Base-by-base conservation (phyloP, 495 filamentous ascomycete species). In the Penicillium flavigenum region DNA sequence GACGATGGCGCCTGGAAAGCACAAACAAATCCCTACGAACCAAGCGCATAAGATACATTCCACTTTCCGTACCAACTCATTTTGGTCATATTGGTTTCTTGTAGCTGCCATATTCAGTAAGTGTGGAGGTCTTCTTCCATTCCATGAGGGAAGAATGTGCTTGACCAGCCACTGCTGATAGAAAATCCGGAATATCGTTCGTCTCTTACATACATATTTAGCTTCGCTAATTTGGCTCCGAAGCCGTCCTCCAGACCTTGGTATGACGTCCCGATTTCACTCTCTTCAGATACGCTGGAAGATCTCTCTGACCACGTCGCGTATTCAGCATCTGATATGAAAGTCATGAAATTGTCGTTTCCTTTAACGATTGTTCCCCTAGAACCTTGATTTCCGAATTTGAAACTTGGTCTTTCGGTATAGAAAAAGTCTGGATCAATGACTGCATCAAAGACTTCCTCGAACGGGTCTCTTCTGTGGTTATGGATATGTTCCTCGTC, bases 151-250 rank as follows among this genome's bases (percentile, higher is more conserved):
- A 59, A 56, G 32, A 63, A 59, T 48, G 60, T 63, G 17, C 56
- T 59, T 31, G 51, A 59, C 60, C 60, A 63, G 7, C 60, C 60
- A 56, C 60, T 63, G 12, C 34, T 52, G 16, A 63, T 63, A 29
- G 56, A 27, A 24, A 63, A 59, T 9, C 60, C 60, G 16, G 24
- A 47, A 3, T 26, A 29, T 7, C 8, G 19, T 11, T 17, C 26
- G 1, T 45, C 29, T n/a, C 1, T 27, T 11, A 29, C 2, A 19
- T 48, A 9, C 27, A 11, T 29, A n/a, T 10, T 2, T 27, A 36
- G 16, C 16, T 51, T 41, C 8, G 16, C 36, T n/a, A 17, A 39
- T 7, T 7, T 17, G 36, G 8, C 4, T 19, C 26, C 24, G 5
- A 27, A 6, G 1, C 5, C 7, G 9, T 27, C 20, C 11, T 27